phyloP scores from a whole-genome alignment of 306 rosid species.

The Cucumis cinereus region DNA sequence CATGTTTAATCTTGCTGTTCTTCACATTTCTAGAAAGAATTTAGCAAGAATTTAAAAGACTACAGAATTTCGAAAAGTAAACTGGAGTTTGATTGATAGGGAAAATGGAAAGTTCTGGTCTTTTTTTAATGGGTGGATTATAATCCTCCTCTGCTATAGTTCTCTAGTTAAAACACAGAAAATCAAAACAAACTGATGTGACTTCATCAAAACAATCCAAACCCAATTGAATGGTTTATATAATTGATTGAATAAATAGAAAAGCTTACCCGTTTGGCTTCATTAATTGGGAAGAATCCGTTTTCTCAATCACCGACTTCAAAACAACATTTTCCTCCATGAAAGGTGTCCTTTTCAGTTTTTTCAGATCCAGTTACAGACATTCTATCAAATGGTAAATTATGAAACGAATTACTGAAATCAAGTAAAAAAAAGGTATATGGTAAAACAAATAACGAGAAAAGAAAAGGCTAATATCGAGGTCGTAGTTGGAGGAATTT shows the following conservation, averaged over 20 bases:
- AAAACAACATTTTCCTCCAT: background rate
- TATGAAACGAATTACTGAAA: background rate
- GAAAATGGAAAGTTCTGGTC: constrained; percentile 1
- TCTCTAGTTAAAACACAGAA: background rate
- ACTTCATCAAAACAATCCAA: background rate
- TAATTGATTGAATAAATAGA: background rate
- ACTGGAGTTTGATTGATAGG: background rate
- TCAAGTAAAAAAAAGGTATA: background rate
- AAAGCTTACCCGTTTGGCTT: background rate
- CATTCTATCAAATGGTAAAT: background rate
- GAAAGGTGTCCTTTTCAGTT: background rate
- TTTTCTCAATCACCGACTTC: background rate
- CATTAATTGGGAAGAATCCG: background rate
- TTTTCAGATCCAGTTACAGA: background rate
- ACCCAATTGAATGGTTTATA: background rate
- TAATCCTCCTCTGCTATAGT: background rate
- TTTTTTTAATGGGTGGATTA: background rate
- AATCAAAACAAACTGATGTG: background rate
- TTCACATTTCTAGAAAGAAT: background rate
- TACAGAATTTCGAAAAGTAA: background rate
- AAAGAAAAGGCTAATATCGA: background rate
- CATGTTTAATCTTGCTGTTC: background rate
- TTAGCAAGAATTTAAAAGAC: background rate
- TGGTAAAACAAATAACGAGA: background rate
- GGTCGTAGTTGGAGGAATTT: background rate